Conservation (phyloP, 2,329 filamentous ascomycete genomes). For the Claviceps digitariae region DNA sequence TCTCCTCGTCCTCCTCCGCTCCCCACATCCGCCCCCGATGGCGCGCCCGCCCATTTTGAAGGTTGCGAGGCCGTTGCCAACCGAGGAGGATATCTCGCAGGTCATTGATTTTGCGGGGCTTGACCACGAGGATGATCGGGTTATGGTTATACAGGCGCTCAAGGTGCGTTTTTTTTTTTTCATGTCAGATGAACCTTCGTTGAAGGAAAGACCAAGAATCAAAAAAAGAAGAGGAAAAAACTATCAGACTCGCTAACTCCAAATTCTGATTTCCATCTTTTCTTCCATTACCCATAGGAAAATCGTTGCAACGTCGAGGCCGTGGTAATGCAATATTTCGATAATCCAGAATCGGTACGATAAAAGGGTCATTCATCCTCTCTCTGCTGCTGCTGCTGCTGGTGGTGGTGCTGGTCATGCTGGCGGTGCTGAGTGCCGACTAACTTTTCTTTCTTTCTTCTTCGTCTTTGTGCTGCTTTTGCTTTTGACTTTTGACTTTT, state of each 20-base stretch:
- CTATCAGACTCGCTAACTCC: conserved; percentile 1
- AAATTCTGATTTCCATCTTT: no score
- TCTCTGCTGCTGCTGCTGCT: neutral
- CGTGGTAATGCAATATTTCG: conserved; percentile 39
- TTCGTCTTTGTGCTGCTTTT: neutral
- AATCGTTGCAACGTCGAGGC: conserved; percentile 32
- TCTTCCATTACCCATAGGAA: conserved; percentile 11
- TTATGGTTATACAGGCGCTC: conserved; percentile 27
- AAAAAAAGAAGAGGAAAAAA: no score
- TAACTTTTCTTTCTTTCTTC: neutral
- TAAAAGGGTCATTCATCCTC: neutral
- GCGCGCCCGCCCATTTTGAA: neutral
- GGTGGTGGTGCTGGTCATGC: neutral
- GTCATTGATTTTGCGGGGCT: conserved; percentile 30
- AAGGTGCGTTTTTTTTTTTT: no score
- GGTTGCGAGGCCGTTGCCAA: conserved; percentile 23
- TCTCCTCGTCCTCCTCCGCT: neutral
- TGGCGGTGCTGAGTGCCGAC: neutral
- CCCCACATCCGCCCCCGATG: neutral
- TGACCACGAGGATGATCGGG: conserved; percentile 21
- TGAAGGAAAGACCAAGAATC: no score
- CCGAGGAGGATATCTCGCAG: conserved; percentile 22
- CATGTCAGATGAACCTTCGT: no score
- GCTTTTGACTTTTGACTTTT: no score
- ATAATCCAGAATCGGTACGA: conserved; percentile 26